Evolutionary conservation across 1,284 basidiomycete genomes (phyloP), one percentile per base, ranked within the genome.

Genomic region (Ganoderma leucocontextum): DNA sequence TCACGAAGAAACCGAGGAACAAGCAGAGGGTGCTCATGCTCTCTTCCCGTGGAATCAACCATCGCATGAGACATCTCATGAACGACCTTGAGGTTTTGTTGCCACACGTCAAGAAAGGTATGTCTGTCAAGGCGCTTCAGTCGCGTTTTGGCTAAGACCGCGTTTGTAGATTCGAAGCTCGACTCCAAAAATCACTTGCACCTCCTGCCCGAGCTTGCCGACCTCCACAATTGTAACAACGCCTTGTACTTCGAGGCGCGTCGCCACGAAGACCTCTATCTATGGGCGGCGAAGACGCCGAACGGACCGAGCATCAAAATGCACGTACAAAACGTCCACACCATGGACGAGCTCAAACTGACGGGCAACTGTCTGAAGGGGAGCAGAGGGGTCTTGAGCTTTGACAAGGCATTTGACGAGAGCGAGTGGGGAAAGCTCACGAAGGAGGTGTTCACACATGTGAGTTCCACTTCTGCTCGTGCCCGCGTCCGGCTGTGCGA

Each of bases 291-390:
- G 29, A 97, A 99, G 80, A 95, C 96, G 53, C 98, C 98, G 25
- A 99, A 99, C 78, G 98, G 98, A 1, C 98, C 98, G 8, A 96
- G 93, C 75, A 92, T 97, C 79, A 99, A 99, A 81, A 89, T 99
- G 85, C 97, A 99, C 78, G 96, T 99, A 25, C 96, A 99, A 81
- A 99, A 99, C 80, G 88, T 98, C 67, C 98, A 99, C 81, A 99
- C 98, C 52, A 99, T 99, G 98, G 98, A 99, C 83, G 98, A 99
- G 81, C 87, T 99, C 75, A 99, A 99, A 84, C 95, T 99, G 97
- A 98, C 97, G 4, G 98, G 98, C 33, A 99, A 99, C 81, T 99
- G 98, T 80, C 83, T 99, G 74, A 98, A 98, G 82, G 98, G 98
- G 17, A 95, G 93, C 74, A 85, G 98, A 65, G 97, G 97, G 1